Evolutionary conservation across 768 basidiomycete species (phyloP).

Genomic region (Hericium erinaceus): DNA sequence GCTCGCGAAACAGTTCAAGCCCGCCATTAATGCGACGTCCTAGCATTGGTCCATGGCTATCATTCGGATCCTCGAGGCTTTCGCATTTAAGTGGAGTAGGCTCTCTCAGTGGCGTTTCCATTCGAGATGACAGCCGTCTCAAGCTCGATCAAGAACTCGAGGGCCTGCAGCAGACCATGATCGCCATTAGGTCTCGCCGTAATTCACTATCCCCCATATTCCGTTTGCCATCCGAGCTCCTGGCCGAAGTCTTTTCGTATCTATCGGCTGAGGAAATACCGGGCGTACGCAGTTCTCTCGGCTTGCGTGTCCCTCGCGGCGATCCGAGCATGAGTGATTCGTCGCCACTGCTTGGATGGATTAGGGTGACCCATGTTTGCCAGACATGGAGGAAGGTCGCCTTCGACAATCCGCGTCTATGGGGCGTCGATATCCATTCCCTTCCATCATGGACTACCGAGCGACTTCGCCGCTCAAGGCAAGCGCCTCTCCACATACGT

Average conservation of each 20-base stretch:
- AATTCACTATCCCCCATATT: not conserved
- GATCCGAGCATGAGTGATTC: not conserved
- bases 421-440: not conserved
- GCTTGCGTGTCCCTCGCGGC: not conserved
- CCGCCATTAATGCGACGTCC: too few relatives aligned
- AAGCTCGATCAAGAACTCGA: not conserved
- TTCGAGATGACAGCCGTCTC: not conserved
- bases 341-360: not conserved
- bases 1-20: too few relatives aligned
- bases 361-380: not conserved
- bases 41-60: not conserved
- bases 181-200: not conserved
- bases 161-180: not conserved
- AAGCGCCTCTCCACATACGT: not conserved
- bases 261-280: not conserved
- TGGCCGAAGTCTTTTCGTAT: not conserved
- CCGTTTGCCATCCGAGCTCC: not conserved
- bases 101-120: not conserved
- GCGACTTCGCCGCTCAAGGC: not conserved
- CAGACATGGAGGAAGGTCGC: not conserved
- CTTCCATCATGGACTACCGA: not conserved
- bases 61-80: not conserved
- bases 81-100: not conserved
- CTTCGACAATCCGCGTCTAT: not conserved
- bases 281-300: not conserved